Conservation (phyloP, 78 protist genomes). For the Dictyostelium discoideum region dicty_2.7 NC_007089.4:1087001-1087500, state of each 20-base stretch:
- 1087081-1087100: no score
- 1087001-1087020: constrained; percentile 94
- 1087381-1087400: not conserved
- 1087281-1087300: constrained; percentile 92
- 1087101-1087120: no score
- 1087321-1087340: constrained; percentile 88
- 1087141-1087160: no score
- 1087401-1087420: constrained; percentile 4
- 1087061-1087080: constrained; percentile 60
- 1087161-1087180: no score
- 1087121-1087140: no score
- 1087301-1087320: constrained; percentile 92
- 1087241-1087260: not conserved
- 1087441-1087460: not conserved
- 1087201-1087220: not conserved
- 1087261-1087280: constrained; percentile 71
- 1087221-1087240: not conserved
- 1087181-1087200: not conserved
- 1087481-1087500: not conserved
- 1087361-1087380: not conserved
- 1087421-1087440: not conserved
- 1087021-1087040: constrained; percentile 96
- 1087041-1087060: constrained; percentile 93
- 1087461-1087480: not conserved
- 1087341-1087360: constrained; percentile 27